Base-by-base conservation (phyloP, 352 stramenopile species). In the Pythium phragmiticola region DNA sequence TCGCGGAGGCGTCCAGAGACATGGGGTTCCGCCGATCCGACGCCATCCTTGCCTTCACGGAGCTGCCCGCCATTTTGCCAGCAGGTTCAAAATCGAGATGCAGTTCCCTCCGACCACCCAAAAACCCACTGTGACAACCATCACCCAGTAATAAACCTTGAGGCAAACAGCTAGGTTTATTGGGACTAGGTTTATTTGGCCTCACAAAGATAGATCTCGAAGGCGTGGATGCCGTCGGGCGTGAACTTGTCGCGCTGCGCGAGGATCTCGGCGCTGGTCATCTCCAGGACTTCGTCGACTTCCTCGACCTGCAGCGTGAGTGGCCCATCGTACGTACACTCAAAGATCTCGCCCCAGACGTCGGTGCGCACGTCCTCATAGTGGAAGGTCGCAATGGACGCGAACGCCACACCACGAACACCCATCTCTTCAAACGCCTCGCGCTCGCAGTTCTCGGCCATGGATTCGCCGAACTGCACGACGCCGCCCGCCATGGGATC, bases 401-500 rank as follows among this genome's bases (percentile, higher is more conserved):
- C 63, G 55, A 95, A 77, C 26, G 68, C 51, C 17, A 88, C 84
- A 57, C 72, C 76, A 34, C 67, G 73, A 28, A 96, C 77, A 16
- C 88, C 87, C 87, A 96, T 91, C 58, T 96, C 88, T 60, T 96
- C 87, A 49, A 88, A 69, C 7, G 78, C 81, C 67, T 96, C 88
- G 13, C 88, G 80, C 39, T 70, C 67, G 3, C 84, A 87, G 53
- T 82, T 94, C 28, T 82, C 68, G 7, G 84, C 75, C 60, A 88
- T 86, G 2, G 78, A 69, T 61, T 96, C 88, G 30, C 73, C 84
- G 59, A 79, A 83, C 63, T 91, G 81, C 36, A 95, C 84, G 33
- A 94, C 87, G 13, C 88, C 88, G 13, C 88, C 87, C 2, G 87
- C 77, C 79, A 93, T 88, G 7, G 86, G 82, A 55, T 96, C 87